Conservation (phyloP, 306 rosid species). For the Dalbergia cultrata region DNA sequence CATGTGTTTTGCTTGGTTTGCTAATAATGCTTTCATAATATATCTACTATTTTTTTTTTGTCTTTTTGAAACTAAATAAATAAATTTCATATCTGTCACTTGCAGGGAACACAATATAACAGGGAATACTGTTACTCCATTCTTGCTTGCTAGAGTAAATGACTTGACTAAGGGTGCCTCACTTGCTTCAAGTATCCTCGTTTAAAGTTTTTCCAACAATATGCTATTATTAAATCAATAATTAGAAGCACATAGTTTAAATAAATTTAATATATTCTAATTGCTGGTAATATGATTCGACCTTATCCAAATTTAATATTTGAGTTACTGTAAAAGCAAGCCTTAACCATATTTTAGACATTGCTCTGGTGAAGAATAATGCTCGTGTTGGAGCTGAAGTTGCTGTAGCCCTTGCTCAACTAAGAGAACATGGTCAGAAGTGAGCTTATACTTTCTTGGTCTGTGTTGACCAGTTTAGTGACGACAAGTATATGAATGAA, state of each 20-base stretch:
- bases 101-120: conserved; percentile 75
- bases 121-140: conserved; percentile 90
- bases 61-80: neutral
- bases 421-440: conserved; percentile 59
- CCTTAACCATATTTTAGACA: conserved; percentile 72
- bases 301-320: conserved; percentile 25
- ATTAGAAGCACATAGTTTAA: neutral
- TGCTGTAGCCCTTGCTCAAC: conserved; percentile 72
- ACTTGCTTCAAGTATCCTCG: conserved; percentile 87
- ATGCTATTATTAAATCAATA: conserved; percentile 8
- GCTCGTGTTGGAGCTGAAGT: conserved; percentile 80
- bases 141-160: conserved; percentile 80
- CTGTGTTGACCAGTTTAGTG: neutral
- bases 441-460: conserved; percentile 11
- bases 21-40: conserved; percentile 17
- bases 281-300: conserved; percentile 14
- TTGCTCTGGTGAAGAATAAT: conserved; percentile 97
- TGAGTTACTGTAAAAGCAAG: conserved; percentile 29
- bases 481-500: neutral
- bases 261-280: neutral
- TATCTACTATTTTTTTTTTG: conserved; percentile 4
- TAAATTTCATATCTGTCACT: conserved; percentile 5
- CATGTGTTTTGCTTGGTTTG: conserved; percentile 28
- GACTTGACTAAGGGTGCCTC: conserved; percentile 91
- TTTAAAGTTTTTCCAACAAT: conserved; percentile 14